A percentile compares a stretch with the other conserved stretches of the same genome.
phyloP scores from a whole-genome alignment of 176 grass and related monocot species.

The Pontederia crassipes region DNA sequence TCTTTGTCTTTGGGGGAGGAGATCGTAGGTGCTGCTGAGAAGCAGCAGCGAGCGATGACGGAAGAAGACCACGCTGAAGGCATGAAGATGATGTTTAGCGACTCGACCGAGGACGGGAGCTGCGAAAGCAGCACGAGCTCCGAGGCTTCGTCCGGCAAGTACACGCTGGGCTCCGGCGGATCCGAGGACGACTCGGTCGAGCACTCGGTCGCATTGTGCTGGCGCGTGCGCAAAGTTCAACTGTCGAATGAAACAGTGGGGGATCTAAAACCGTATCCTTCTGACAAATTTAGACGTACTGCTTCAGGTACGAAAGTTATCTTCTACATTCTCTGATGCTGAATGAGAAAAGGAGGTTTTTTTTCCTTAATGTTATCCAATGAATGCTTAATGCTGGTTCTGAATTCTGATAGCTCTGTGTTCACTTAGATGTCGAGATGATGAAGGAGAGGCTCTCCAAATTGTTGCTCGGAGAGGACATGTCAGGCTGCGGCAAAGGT shows the following conservation, averaged over 20 bases:
- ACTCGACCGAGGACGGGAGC: constrained; percentile 28
- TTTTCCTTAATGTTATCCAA: background rate
- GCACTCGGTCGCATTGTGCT: constrained; percentile 14
- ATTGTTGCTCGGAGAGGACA: constrained; percentile 94
- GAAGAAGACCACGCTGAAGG: constrained; percentile 7
- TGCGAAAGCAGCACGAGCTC: constrained; percentile 53
- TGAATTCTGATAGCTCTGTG: background rate
- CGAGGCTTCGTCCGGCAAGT: constrained; percentile 37
- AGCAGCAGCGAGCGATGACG: background rate
- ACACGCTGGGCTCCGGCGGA: constrained; percentile 3
- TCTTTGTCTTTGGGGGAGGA: background rate
- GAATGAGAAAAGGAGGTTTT: too few species aligned
- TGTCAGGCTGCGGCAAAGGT: constrained; percentile 93
- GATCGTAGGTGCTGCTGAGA: background rate
- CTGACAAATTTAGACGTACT: constrained; percentile 1
- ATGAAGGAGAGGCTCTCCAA: constrained; percentile 98
- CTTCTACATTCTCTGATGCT: background rate
- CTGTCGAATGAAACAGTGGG: constrained; percentile 1
- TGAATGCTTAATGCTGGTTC: background rate
- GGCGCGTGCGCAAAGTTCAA: constrained; percentile 21
- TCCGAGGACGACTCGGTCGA: background rate
- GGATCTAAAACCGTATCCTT: constrained; percentile 11
- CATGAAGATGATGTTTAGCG: constrained; percentile 49
- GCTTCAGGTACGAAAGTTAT: constrained; percentile 19
- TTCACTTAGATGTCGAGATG: constrained; percentile 56